phyloP scores from a whole-genome alignment of 176 grass and related monocot genomes.

The Typha latifolia region DNA sequence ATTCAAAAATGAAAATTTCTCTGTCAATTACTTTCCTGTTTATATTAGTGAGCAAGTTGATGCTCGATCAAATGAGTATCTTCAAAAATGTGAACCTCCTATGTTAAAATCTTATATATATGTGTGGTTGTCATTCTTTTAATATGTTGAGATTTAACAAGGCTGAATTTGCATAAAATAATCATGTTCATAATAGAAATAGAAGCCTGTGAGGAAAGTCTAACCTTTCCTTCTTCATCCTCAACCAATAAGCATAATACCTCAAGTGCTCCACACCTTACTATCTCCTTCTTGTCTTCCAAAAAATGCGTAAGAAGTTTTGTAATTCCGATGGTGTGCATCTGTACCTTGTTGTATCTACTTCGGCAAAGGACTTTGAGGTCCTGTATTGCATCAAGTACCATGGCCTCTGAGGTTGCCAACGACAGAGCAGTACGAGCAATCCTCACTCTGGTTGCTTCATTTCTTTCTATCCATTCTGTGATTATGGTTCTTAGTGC shows the following conservation, averaged over 20 bases:
- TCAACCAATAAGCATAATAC: constrained; percentile 56
- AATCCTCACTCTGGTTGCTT: constrained; percentile 48
- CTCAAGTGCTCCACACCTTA: constrained; percentile 52
- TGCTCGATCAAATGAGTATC: too few relatives aligned
- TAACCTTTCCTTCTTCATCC: constrained; percentile 79
- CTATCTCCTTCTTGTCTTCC: constrained; percentile 40
- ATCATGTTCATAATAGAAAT: not conserved
- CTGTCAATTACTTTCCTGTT: too few relatives aligned
- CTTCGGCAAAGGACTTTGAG: constrained; percentile 38
- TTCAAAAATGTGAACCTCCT: too few relatives aligned
- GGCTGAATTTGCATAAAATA: not conserved
- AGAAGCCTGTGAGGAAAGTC: constrained; percentile 8
- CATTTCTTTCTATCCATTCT: constrained; percentile 76
- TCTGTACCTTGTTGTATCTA: constrained; percentile 61
- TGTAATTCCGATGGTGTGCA: constrained; percentile 74
- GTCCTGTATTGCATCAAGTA: constrained; percentile 69
- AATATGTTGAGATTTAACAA: too few relatives aligned
- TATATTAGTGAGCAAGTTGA: too few relatives aligned
- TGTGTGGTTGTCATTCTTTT: too few relatives aligned
- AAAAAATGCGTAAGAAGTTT: constrained; percentile 53
- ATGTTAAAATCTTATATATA: too few relatives aligned
- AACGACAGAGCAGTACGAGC: constrained; percentile 46
- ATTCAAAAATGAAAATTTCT: too few relatives aligned
- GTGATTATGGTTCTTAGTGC: constrained; percentile 56
- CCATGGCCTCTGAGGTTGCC: constrained; percentile 48